These are phyloP conservation scores for Alternaria postmessia DNA, from an alignment of 2,329 filamentous ascomycete genomes.

Conservation along the genomic window DNA sequence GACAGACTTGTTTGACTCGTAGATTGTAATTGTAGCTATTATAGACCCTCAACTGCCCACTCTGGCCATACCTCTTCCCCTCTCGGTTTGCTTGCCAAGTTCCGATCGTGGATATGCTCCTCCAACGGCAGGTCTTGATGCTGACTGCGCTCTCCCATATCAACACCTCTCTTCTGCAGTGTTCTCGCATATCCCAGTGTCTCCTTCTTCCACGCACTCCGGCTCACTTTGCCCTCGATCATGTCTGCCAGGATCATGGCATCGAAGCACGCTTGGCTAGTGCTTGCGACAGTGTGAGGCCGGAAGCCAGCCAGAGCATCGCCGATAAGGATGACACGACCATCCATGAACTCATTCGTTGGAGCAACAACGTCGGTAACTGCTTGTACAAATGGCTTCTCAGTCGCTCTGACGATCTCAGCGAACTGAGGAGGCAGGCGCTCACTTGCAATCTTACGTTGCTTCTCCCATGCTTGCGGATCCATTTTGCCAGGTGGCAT, in stretches of 20 bases:
- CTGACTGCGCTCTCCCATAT: conserved; percentile 53
- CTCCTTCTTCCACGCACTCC: conserved; percentile 48
- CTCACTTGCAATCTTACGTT: conserved; percentile 43
- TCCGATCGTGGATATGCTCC: conserved; percentile 35
- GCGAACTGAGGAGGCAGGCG: conserved; percentile 53
- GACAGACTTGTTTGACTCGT: neutral
- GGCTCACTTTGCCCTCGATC: conserved; percentile 48
- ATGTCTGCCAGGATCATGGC: conserved; percentile 53
- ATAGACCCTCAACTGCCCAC: conserved; percentile 26
- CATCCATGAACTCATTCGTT: conserved; percentile 50
- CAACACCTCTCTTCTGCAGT: conserved; percentile 51
- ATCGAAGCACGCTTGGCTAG: conserved; percentile 59
- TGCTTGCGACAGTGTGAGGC: conserved; percentile 58
- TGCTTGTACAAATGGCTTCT: conserved; percentile 56
- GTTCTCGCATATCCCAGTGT: conserved; percentile 49
- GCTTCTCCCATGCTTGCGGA: conserved; percentile 51
- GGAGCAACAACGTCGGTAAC: conserved; percentile 55
- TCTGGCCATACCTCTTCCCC: conserved; percentile 35
- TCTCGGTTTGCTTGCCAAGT: neutral
- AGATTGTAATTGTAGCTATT: neutral
- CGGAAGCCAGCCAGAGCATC: conserved; percentile 58
- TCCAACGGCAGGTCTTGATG: conserved; percentile 43
- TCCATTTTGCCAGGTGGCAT: conserved; percentile 54
- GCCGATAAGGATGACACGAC: conserved; percentile 56
- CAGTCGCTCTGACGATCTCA: conserved; percentile 53